These are phyloP conservation scores for Dendrobium officinale DNA, from an alignment of 106 monocot genomes.

Conservation along the genomic window DNA sequence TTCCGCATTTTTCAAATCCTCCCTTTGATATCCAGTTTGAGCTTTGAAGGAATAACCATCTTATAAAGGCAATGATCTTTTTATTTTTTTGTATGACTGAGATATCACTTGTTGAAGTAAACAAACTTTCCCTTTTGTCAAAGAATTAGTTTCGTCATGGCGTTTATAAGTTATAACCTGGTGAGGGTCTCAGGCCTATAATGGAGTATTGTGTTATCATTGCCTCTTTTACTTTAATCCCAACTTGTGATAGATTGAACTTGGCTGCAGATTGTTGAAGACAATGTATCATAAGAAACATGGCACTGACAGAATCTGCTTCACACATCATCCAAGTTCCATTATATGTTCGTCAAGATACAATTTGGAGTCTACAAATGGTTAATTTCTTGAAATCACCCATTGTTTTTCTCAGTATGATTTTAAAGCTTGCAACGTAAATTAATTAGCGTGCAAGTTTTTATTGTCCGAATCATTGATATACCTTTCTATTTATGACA, in stretches of 20 bases:
- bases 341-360: constrained; percentile 96
- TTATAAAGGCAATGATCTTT: background rate
- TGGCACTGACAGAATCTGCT: constrained; percentile 83
- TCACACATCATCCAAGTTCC: constrained; percentile 94
- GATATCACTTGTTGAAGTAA: background rate
- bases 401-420: background rate
- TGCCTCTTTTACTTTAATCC: background rate
- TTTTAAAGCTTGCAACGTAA: background rate
- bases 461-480: background rate
- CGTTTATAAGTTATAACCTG: background rate
- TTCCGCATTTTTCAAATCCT: background rate
- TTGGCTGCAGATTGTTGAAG: constrained; percentile 65
- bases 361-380: constrained; percentile 58
- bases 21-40: background rate
- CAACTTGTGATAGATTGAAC: background rate
- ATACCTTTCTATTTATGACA: background rate
- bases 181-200: background rate
- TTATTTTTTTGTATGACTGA: background rate
- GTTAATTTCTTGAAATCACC: constrained; percentile 12
- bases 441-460: background rate
- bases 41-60: background rate
- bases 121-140: background rate
- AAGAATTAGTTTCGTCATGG: background rate
- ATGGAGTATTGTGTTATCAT: background rate
- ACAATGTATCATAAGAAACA: constrained; percentile 93